Evolutionary conservation across 176 grass and related monocot species (phyloP).

Genomic region (Ananas comosus): DNA sequence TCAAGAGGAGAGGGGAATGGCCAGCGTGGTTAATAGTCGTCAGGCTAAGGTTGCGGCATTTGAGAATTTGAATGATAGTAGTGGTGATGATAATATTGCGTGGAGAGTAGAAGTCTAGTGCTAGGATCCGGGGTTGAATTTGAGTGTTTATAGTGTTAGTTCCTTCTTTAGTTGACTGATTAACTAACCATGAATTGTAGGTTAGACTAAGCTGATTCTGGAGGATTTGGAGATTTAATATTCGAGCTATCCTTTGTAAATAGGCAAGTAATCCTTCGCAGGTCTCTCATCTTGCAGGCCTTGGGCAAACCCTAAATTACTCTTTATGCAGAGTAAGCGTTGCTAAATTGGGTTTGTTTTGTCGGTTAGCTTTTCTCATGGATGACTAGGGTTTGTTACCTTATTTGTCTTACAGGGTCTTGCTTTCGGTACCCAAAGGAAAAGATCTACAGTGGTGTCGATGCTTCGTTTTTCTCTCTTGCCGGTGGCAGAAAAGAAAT

Average conservation of each 20-base stretch:
- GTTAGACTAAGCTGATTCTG: slow-evolving; percentile 36
- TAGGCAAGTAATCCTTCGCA: slow-evolving; percentile 37
- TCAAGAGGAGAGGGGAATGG: slow-evolving; percentile 41
- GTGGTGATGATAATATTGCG: slow-evolving; percentile 22
- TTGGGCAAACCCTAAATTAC: slow-evolving; percentile 35
- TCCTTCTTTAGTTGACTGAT: slow-evolving; percentile 34
- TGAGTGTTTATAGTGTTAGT: slow-evolving; percentile 8
- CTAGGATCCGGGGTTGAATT: slow-evolving; percentile 37
- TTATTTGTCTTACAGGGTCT: not conserved
- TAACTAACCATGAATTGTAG: slow-evolving; percentile 51
- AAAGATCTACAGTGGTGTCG: not conserved
- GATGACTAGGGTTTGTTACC: not conserved
- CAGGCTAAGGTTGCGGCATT: slow-evolving; percentile 45
- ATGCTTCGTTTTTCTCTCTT: not conserved
- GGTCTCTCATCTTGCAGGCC: slow-evolving; percentile 38
- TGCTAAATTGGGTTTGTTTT: slow-evolving; percentile 19
- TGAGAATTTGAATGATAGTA: slow-evolving; percentile 33
- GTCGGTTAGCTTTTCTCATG: not conserved
- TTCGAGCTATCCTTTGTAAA: slow-evolving; percentile 52
- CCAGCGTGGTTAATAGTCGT: slow-evolving; percentile 26
- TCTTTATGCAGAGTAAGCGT: slow-evolving; percentile 30
- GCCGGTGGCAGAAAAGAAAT: not conserved
- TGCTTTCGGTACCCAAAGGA: not conserved
- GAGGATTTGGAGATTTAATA: slow-evolving; percentile 39
- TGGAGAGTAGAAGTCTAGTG: slow-evolving; percentile 45